phyloP scores from a whole-genome alignment of 2,329 filamentous ascomycete genomes.

The Colletotrichum navitas region DNA sequence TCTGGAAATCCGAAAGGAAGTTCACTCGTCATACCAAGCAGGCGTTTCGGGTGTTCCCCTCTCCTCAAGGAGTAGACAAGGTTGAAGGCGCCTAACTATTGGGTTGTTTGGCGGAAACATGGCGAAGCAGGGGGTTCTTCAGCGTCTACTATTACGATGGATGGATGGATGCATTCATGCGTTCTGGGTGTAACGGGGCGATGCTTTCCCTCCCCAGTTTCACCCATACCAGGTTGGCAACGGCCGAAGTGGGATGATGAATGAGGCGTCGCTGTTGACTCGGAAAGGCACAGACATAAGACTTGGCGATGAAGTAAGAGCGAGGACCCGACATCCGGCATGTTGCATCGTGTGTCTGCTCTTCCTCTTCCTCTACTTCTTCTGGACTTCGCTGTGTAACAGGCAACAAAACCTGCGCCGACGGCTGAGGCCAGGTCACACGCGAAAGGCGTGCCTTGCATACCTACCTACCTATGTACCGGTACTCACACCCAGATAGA shows the following conservation, averaged over 20 bases:
- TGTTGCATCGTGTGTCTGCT: neutral
- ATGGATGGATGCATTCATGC: conserved; percentile 20
- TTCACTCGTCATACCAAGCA: no score
- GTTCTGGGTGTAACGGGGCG: neutral
- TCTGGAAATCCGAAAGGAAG: no score
- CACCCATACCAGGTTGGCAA: neutral
- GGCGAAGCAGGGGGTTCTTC: conserved; percentile 1
- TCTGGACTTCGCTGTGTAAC: neutral
- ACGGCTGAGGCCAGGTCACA: conserved; percentile 8
- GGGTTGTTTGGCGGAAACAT: neutral
- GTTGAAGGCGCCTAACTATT: neutral
- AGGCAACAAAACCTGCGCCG: neutral
- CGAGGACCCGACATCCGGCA: neutral
- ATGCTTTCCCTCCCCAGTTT: neutral
- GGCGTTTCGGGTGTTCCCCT: no score
- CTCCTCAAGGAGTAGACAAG: no score
- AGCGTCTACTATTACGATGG: neutral
- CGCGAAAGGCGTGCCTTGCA: conserved; percentile 18
- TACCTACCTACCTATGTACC: no score
- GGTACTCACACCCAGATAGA: neutral
- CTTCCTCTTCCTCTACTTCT: neutral
- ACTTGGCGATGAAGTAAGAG: neutral
- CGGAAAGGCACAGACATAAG: neutral
- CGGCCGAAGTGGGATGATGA: no score
- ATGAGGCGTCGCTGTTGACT: no score